phyloP scores from a whole-genome alignment of 1,284 basidiomycete species.

The Sphaerobolus stellatus region DNA sequence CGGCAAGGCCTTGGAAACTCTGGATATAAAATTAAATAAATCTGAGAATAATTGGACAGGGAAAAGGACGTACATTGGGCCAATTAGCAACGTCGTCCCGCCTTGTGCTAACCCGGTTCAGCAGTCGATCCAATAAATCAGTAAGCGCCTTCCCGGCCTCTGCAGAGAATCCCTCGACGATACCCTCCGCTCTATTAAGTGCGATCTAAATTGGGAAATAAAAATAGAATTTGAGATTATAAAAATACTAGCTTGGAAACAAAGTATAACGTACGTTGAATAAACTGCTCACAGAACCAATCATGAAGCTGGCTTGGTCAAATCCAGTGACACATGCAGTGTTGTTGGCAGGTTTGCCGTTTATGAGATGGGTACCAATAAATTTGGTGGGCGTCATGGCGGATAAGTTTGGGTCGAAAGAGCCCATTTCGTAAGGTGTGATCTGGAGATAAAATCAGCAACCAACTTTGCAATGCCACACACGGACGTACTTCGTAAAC shows the following conservation, averaged over 20 bases:
- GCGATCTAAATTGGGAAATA: not conserved
- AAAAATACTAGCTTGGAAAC: not conserved
- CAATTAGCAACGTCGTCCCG: slow-evolving; percentile 62
- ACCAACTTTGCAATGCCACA: not conserved
- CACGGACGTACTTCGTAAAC: slow-evolving; percentile 56
- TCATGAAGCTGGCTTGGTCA: slow-evolving; percentile 64
- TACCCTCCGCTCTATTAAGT: not conserved
- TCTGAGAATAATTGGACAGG: not conserved
- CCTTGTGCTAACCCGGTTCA: not conserved
- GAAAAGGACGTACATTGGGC: slow-evolving; percentile 46
- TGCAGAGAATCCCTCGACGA: not conserved
- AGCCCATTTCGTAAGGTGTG: slow-evolving; percentile 63
- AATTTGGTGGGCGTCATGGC: slow-evolving; percentile 60
- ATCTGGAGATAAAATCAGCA: slow-evolving; percentile 42
- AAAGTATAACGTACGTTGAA: slow-evolving; percentile 49
- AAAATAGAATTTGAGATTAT: too few species aligned
- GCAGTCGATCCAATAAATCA: not conserved
- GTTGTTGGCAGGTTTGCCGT: slow-evolving; percentile 48
- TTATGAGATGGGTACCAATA: slow-evolving; percentile 55
- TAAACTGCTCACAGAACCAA: slow-evolving; percentile 63
- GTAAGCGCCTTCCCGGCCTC: not conserved
- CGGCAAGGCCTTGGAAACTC: slow-evolving; percentile 10
- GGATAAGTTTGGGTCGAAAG: slow-evolving; percentile 63
- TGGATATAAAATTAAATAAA: slow-evolving; percentile 39
- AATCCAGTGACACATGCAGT: slow-evolving; percentile 63